A percentile compares a stretch with the other conserved stretches of the same genome.
phyloP scores from a whole-genome alignment of 768 basidiomycete species.

The Leccinum obscurum region DNA sequence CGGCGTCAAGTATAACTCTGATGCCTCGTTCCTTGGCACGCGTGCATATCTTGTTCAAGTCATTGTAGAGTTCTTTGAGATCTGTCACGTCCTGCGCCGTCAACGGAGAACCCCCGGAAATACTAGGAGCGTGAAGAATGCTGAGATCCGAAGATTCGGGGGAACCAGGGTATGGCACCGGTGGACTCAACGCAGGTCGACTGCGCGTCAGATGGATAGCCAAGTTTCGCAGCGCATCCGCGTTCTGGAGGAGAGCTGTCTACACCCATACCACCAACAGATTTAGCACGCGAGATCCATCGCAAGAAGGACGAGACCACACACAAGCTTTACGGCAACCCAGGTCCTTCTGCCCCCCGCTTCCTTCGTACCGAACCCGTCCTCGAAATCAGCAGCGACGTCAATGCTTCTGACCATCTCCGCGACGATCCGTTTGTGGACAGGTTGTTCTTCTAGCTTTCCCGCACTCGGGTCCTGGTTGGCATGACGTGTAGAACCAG shows the following conservation, averaged over 20 bases:
- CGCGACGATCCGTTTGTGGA: slow-evolving; percentile 63
- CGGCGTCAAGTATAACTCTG: slow-evolving; percentile 80
- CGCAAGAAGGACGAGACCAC: slow-evolving; percentile 20
- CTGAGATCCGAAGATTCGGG: slow-evolving; percentile 60
- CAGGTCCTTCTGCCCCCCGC: slow-evolving; percentile 59
- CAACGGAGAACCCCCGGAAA: slow-evolving; percentile 34
- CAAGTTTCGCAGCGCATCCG: slow-evolving; percentile 57
- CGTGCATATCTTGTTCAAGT: slow-evolving; percentile 63
- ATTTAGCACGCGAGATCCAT: neutral
- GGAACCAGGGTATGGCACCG: slow-evolving; percentile 68
- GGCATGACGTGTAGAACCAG: slow-evolving; percentile 21
- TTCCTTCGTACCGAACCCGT: slow-evolving; percentile 31
- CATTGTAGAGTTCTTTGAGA: slow-evolving; percentile 59
- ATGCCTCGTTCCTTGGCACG: slow-evolving; percentile 63
- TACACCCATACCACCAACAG: slow-evolving; percentile 24
- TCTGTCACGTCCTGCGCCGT: slow-evolving; percentile 56
- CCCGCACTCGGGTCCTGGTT: slow-evolving; percentile 4
- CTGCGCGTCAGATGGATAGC: slow-evolving; percentile 56
- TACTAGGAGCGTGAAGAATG: slow-evolving; percentile 37
- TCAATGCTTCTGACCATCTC: slow-evolving; percentile 81
- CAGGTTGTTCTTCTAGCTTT: slow-evolving; percentile 25
- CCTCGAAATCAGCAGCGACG: slow-evolving; percentile 80
- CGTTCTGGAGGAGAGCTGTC: slow-evolving; percentile 71
- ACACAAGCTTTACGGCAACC: slow-evolving; percentile 83
- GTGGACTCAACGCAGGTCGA: slow-evolving; percentile 33